These are phyloP conservation scores for Penicillium coprophilum DNA, from an alignment of 495 filamentous ascomycete species.

Conservation along the genomic window DNA sequence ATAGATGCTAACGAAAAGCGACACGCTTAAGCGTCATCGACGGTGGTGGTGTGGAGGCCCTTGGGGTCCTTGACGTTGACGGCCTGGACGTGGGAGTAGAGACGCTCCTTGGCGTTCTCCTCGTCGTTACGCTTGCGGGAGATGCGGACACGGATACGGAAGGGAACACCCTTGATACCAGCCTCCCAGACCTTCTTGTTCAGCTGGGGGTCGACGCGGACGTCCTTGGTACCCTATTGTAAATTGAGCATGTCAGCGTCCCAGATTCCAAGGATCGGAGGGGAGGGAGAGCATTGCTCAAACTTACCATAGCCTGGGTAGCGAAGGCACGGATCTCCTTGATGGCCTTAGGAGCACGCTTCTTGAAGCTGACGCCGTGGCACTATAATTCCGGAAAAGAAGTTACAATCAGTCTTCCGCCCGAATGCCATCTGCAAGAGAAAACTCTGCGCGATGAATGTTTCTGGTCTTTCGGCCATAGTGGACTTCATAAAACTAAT, in stretches of 20 bases:
- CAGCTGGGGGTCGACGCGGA: conserved; percentile 94
- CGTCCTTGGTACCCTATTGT: conserved; percentile 86
- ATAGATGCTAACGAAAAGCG: conserved; percentile 27
- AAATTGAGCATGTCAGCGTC: conserved; percentile 6
- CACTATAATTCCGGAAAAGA: conserved; percentile 58
- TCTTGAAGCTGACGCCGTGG: conserved; percentile 98
- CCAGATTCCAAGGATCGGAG: neutral
- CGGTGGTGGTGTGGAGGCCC: conserved; percentile 86
- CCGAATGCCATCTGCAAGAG: conserved; percentile 56
- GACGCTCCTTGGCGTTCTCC: conserved; percentile 96
- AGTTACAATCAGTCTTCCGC: conserved; percentile 58
- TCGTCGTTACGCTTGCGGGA: conserved; percentile 99
- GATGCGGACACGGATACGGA: conserved; percentile 94
- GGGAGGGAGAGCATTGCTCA: neutral
- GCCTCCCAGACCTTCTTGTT: conserved; percentile 99
- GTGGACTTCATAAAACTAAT: conserved; percentile 75
- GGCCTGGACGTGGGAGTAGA: conserved; percentile 98
- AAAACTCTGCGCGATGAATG: conserved; percentile 33
- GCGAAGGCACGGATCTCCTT: conserved; percentile 98
- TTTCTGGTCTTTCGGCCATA: conserved; percentile 43
- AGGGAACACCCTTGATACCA: conserved; percentile 97
- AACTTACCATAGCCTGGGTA: conserved; percentile 87
- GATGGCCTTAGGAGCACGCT: conserved; percentile 95
- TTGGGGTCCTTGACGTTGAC: conserved; percentile 99
- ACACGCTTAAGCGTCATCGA: conserved; percentile 53